Evolutionary conservation across 1,284 basidiomycete genomes (phyloP).

Genomic region (Cutaneotrichosporon sp.): DNA sequence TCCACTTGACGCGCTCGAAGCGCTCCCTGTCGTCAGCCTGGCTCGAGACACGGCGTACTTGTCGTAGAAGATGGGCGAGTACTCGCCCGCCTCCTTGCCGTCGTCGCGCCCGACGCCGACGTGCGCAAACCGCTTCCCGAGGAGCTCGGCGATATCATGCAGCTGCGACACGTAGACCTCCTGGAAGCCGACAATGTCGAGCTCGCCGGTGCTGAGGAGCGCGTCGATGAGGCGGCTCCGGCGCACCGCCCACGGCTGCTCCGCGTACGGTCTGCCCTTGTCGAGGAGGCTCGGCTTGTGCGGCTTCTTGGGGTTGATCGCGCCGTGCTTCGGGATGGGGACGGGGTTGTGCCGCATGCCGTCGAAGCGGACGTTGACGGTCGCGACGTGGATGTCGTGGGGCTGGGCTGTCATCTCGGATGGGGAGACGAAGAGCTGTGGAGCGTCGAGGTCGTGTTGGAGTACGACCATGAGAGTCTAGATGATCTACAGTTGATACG

Average conservation of each 20-base stretch:
- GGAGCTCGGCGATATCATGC: conserved; percentile 61
- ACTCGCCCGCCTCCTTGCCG: conserved; percentile 62
- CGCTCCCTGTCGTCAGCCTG: conserved; percentile 10
- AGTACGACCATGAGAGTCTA: not conserved
- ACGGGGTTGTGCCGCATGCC: conserved; percentile 28
- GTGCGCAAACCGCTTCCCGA: conserved; percentile 61
- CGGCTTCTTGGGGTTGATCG: conserved; percentile 23
- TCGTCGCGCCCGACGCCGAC: conserved; percentile 67
- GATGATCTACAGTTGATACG: too few relatives aligned
- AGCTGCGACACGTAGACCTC: conserved; percentile 65
- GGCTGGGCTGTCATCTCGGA: not conserved
- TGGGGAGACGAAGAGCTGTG: conserved; percentile 3
- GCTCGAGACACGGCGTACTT: conserved; percentile 46
- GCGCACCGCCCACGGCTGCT: conserved; percentile 46
- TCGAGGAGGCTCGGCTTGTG: not conserved
- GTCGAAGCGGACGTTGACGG: conserved; percentile 47
- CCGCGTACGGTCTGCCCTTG: conserved; percentile 25
- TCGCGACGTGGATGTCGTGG: conserved; percentile 35
- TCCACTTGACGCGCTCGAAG: conserved; percentile 28
- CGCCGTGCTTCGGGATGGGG: conserved; percentile 35
- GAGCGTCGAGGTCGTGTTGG: not conserved
- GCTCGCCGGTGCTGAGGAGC: conserved; percentile 30
- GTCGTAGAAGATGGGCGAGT: conserved; percentile 66
- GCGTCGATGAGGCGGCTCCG: conserved; percentile 44
- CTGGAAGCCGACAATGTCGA: conserved; percentile 55